Base-by-base conservation (phyloP, 345 rosid genomes). In the Salix udensis region DNA sequence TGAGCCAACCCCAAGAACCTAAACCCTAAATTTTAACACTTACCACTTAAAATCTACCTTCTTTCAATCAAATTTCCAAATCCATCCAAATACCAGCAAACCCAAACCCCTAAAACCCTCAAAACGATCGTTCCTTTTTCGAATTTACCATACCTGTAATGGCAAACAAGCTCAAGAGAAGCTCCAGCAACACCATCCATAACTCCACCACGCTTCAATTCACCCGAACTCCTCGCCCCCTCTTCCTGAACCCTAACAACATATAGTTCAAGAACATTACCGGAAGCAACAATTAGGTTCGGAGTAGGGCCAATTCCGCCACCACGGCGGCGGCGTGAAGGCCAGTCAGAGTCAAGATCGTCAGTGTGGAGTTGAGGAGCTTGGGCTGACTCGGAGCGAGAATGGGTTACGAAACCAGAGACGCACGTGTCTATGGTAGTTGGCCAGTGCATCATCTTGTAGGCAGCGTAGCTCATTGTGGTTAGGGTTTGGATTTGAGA, bases 391-490 rank as follows among this genome's bases (percentile, higher is more conserved):
- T 91, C 98, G 70, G 90, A 87, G 79, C 88, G 84, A 73, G 86
- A 87, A 81, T 92, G 97, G 9, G 97, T 91, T 85, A 96, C 65
- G 84, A 81, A 93, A 72, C 97, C 98, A 75, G 99, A 89, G 23
- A 87, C 93, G 75, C 97, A 93, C 85, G 80, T 85, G 82, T 90
- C 93, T 75, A 96, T 86, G 77, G 93, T 93, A 70, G 98, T 93
- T 1, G 98, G 96, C 90, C 90, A 89, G 88, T 91, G 99, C 98
- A 96, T 90, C 96, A 92, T 88, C 74, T 96, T 96, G 87, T 83
- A 96, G 64, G 97, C 97, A 46, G 98, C 99, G 91, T 75, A 96
- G 86, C 99, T 96, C 98, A 96, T 93, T 78, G 74, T 80, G 40
- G 26, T 42, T 70, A 68, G 82, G 74, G 77, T 78, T 73, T 78